Evolutionary conservation across 148 eudicot genomes (phyloP), one percentile per base, ranked within the genome.

Genomic region (Heliamphora exappendiculata): DNA sequence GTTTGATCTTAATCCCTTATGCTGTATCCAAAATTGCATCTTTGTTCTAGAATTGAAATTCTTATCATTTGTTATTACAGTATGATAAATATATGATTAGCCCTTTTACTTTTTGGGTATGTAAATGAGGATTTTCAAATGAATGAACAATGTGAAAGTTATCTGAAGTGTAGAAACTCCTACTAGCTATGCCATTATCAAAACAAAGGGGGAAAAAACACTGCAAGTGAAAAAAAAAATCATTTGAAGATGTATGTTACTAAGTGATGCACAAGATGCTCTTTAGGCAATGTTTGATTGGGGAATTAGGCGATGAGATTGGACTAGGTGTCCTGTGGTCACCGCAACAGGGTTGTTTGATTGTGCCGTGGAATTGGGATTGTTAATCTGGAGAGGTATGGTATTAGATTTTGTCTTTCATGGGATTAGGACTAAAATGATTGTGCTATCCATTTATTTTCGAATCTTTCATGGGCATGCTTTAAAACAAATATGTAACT

Each of bases 1-100:
- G 98, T 93, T 41, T 76, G 73, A 33, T 79, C 51, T 74, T 53
- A 17, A 5, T 20, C 1, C 14, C 10, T 17, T 34, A 2, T 34
- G 4, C 19, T 47, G 73, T 49, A 28, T 47, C 3, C 57, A 34
- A 33, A 17, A 13, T 10, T 44, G 17, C 10, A 6, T 47, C 8
- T 69, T 45, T 70, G 73, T 47, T 17, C 24, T 68, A 37, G 33
- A 14, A 24, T 68, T 7, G 53, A 44, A 42, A 26, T 49, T 47
- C 37, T 68, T 7, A 51, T 51, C 39, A 20, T 54, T 70, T 70
- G 59, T 50, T 70, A 20, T 70, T 29, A 26, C 41, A 70, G 33
- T 29, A 17, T 12, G 0, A 50, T 51, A 31, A 26, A n/a, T 45
- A 7, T 28, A 2, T 45, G 36, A 69, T 45, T 69, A 8, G 28